phyloP scores from a whole-genome alignment of 2,329 filamentous ascomycete species.

The Amphichorda felina region DNA sequence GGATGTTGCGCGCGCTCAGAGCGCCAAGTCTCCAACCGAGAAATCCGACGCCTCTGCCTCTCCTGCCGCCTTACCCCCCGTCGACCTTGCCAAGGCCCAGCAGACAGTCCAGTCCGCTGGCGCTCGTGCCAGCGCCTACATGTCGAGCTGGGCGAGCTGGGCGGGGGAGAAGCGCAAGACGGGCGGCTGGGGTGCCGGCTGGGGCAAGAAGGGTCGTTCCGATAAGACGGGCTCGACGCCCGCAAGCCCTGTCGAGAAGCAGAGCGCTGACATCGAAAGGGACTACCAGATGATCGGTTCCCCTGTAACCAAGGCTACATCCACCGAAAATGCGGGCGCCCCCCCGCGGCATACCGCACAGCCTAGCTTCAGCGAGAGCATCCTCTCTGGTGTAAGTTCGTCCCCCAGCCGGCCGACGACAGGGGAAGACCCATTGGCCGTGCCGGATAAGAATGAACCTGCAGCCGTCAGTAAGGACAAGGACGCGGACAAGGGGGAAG shows the following conservation, averaged over 20 bases:
- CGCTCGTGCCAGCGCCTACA: conserved; percentile 48
- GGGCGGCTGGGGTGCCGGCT: conserved; percentile 29
- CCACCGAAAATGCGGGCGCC: conserved; percentile 12
- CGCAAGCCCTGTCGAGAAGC: conserved; percentile 13
- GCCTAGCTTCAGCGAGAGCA: conserved; percentile 31
- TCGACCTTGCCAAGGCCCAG: conserved; percentile 27
- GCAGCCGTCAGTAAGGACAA: no score
- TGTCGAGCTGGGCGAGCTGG: conserved; percentile 59
- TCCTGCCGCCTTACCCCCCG: conserved; percentile 7
- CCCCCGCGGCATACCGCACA: conserved; percentile 21
- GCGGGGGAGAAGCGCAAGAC: conserved; percentile 63
- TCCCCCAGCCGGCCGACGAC: conserved; percentile 8
- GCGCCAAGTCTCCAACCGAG: conserved; percentile 2
- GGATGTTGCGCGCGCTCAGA: conserved; percentile 15
- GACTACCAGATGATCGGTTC: conserved; percentile 23
- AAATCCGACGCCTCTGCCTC: conserved; percentile 1
- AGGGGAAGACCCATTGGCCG: neutral
- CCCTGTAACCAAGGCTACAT: conserved; percentile 13
- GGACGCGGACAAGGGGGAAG: no score
- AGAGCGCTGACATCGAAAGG: conserved; percentile 14
- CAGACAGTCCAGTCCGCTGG: conserved; percentile 36
- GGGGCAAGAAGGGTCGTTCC: conserved; percentile 12
- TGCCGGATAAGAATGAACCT: no score
- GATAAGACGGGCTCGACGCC: conserved; percentile 12
- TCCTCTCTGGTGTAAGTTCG: conserved; percentile 26